phyloP scores from a whole-genome alignment of 176 grass and related monocot species.

The Hyparrhenia diplandra region DNA sequence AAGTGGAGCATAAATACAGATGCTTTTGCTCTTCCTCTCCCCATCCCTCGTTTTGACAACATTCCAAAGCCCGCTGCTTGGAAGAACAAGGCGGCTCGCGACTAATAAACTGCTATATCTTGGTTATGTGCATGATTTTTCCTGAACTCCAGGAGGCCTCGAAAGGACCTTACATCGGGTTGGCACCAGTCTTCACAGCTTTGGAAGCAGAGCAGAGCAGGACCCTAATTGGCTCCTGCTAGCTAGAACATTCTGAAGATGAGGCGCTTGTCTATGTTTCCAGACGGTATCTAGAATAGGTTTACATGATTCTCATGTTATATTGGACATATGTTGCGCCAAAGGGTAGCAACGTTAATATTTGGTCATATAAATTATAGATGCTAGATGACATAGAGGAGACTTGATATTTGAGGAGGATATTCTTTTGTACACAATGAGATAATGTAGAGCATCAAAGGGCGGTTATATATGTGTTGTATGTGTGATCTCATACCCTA shows the following conservation, averaged over 20 bases:
- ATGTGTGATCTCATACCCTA: constrained; percentile 34
- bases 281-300: constrained; percentile 18
- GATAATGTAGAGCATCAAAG: constrained; percentile 49
- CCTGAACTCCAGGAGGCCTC: constrained; percentile 4
- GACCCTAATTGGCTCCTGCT: constrained; percentile 8
- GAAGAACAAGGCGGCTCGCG: constrained; percentile 87
- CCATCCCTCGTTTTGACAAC: constrained; percentile 66
- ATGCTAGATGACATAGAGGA: constrained; percentile 38
- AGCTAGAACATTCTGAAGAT: background rate
- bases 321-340: constrained; percentile 30
- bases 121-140: constrained; percentile 12
- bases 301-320: constrained; percentile 40
- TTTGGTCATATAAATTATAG: constrained; percentile 45
- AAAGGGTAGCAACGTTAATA: constrained; percentile 13
- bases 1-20: constrained; percentile 91
- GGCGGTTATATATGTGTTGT: constrained; percentile 42
- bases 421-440: constrained; percentile 68
- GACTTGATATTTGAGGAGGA: constrained; percentile 25
- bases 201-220: background rate
- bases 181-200: background rate
- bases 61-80: constrained; percentile 74
- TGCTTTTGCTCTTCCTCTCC: constrained; percentile 45
- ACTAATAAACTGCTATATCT: constrained; percentile 50
- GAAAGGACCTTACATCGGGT: constrained; percentile 9
- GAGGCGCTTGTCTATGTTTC: background rate